phyloP scores from a whole-genome alignment of 2,329 filamentous ascomycete species.

The Xylaria sp. region DNA sequence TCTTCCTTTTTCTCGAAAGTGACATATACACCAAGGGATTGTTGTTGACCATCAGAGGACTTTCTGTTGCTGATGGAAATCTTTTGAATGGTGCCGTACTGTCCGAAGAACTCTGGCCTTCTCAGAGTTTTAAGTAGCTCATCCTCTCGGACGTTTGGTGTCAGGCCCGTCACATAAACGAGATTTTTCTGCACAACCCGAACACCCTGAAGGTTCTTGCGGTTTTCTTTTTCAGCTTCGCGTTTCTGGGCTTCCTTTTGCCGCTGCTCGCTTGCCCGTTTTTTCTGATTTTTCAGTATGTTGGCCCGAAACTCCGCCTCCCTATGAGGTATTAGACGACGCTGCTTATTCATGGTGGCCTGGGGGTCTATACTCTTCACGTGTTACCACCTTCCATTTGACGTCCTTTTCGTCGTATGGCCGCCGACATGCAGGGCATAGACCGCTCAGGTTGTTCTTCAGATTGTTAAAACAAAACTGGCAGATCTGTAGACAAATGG shows the following conservation, averaged over 20 bases:
- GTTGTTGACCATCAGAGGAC: constrained; percentile 77
- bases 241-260: constrained; percentile 97
- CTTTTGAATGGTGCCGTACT: constrained; percentile 98
- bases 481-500: constrained; percentile 75
- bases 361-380: constrained; percentile 80
- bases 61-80: constrained; percentile 98
- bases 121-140: constrained; percentile 90
- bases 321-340: constrained; percentile 56
- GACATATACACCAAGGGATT: constrained; percentile 97
- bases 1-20: constrained; percentile 94
- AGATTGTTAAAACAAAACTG: constrained; percentile 99
- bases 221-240: constrained; percentile 93
- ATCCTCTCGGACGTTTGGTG: constrained; percentile 91
- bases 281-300: constrained; percentile 91
- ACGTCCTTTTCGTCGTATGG: constrained; percentile 98
- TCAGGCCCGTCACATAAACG: constrained; percentile 96
- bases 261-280: constrained; percentile 81
- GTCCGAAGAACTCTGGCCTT: constrained; percentile 93
- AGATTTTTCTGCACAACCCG: constrained; percentile 98
- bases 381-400: constrained; percentile 93
- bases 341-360: constrained; percentile 4
- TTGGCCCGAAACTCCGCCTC: constrained; percentile 80
- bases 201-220: constrained; percentile 95
- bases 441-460: constrained; percentile 95
- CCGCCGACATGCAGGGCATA: constrained; percentile 96